Conservation (phyloP, 192 early-diverging fungal genomes). For the Coemansia erecta region DNA sequence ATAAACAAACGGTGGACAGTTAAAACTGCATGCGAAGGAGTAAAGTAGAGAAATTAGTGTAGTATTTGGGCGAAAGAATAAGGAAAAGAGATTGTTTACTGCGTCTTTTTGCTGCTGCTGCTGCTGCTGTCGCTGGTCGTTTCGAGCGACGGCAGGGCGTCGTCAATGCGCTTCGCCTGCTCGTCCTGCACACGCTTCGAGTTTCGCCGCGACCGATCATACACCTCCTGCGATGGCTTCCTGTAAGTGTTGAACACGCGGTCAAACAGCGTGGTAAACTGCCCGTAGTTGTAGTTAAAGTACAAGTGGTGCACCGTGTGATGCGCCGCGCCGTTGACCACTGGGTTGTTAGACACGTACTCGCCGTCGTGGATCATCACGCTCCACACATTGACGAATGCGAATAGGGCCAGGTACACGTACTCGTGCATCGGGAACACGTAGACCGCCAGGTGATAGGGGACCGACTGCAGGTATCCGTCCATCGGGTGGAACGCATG, state of each 20-base stretch:
- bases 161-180: constrained; percentile 65
- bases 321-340: constrained; percentile 90
- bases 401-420: constrained; percentile 83
- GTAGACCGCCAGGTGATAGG: constrained; percentile 93
- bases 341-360: constrained; percentile 64
- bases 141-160: constrained; percentile 35
- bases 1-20: not conserved
- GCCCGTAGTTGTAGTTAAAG: constrained; percentile 99
- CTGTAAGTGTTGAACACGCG: constrained; percentile 67
- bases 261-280: constrained; percentile 97
- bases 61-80: not conserved
- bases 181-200: constrained; percentile 62
- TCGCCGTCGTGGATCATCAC: constrained; percentile 96
- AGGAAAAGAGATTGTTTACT: constrained; percentile 1
- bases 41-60: not conserved
- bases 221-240: constrained; percentile 65
- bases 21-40: too few relatives aligned
- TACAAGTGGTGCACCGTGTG: constrained; percentile 98
- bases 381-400: constrained; percentile 92
- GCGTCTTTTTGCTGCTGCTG: constrained; percentile 9
- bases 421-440: constrained; percentile 89
- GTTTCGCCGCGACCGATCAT: constrained; percentile 59
- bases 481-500: constrained; percentile 96
- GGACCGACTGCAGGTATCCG: constrained; percentile 91
- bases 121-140: not conserved